Conservation (phyloP, 495 filamentous ascomycete genomes). For the Aspergillus incahuasiensis region DNA sequence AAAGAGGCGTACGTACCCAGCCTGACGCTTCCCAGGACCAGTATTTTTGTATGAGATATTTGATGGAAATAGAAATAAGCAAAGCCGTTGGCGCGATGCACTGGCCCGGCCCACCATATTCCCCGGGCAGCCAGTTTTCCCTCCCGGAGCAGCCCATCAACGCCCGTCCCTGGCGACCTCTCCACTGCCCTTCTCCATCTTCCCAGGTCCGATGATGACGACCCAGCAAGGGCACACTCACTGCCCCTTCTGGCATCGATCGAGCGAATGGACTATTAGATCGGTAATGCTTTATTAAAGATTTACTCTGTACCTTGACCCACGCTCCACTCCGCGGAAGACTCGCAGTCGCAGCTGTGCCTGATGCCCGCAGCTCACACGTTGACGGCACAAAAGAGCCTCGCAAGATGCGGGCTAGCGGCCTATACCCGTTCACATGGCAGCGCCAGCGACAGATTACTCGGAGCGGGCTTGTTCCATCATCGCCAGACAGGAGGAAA, state of each 20-base stretch:
- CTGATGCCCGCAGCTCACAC: too few relatives aligned
- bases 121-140: constrained; percentile 4
- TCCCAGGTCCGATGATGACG: not conserved
- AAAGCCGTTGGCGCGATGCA: constrained; percentile 7
- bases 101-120: not conserved
- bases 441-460: not conserved
- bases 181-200: constrained; percentile 1
- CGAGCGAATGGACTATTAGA: not conserved
- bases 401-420: not conserved
- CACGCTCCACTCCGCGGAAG: constrained; percentile 4
- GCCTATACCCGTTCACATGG: too few relatives aligned
- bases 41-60: not conserved
- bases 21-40: not conserved
- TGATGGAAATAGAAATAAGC: not conserved
- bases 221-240: not conserved
- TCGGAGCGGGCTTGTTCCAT: not conserved
- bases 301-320: not conserved
- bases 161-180: not conserved
- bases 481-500: not conserved
- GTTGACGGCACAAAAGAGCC: too few relatives aligned
- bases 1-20: not conserved
- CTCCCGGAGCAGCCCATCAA: constrained; percentile 4
- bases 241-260: not conserved
- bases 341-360: not conserved
- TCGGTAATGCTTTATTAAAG: not conserved